Base-by-base conservation (phyloP, 1,139 yeast genomes). In the Debaryomyces singareniensis region DNA sequence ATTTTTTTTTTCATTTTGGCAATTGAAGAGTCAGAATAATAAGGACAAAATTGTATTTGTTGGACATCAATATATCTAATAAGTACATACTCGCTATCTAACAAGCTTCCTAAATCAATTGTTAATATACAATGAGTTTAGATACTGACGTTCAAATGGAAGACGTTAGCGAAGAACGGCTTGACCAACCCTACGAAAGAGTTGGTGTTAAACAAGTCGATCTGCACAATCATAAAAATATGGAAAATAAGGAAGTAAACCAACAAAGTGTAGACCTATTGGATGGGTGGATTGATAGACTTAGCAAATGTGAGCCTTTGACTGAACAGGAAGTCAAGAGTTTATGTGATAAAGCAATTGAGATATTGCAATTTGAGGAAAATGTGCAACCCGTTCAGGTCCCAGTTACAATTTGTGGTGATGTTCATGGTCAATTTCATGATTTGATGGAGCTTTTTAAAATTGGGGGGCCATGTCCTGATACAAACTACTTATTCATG, bases 391-490 rank as follows among this genome's bases (percentile, higher is more conserved):
- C 89, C 5, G 96, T 91, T 25, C 85, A 81, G 44, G 93, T 95
- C 1, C 98, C 98, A 3, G 72, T 85, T 27, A 87, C 96, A 2
- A 96, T 91, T 10, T 91, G 97, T 66, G 98, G 98, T 42, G 98
- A 91, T 58, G 94, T 91, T 42, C 98, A 91, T 58, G 98, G 98
- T 5, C 98, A 91, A 57, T 91, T 91, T 54, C 97, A 91, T 52
- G 98, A 91, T 56, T 66, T 91, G 38, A 66, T 91, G 51, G 97
- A 91, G 56, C 68, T 91, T 27, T 91, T 91, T 55, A 75, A 95
- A 43, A 84, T 89, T 27, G 80, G 94, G 16, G 98, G 98, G 16
- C 97, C 97, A 23, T 74, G 93, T 48, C 98, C 98, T 1, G 65
- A 63, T 37, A 66, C 76, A 27, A 85, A 81, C 57, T 85, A 84